These are phyloP conservation scores for Pittosporum tobira DNA, from an alignment of 129 eudicot species.

Conservation along the genomic window DNA sequence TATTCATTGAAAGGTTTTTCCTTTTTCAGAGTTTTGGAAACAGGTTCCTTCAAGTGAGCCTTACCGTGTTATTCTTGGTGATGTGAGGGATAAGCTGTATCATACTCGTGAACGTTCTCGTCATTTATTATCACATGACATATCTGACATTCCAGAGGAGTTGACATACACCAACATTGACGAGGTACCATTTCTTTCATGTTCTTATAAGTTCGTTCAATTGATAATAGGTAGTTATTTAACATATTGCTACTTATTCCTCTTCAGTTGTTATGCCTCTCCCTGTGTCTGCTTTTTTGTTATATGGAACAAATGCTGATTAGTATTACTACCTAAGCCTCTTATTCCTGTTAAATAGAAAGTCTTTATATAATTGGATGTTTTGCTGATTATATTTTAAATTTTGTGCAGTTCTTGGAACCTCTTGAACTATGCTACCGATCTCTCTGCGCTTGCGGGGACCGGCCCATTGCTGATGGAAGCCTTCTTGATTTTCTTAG, in stretches of 20 bases:
- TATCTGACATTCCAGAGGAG: slow-evolving; percentile 89
- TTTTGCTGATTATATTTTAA: slow-evolving; percentile 3
- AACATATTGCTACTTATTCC: too few relatives aligned
- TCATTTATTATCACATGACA: slow-evolving; percentile 64
- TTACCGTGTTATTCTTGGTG: slow-evolving; percentile 93
- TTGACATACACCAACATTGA: slow-evolving; percentile 66
- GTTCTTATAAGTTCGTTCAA: too few relatives aligned
- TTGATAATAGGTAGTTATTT: too few relatives aligned
- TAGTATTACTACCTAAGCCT: too few relatives aligned
- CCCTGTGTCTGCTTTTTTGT: too few relatives aligned
- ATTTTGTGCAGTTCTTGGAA: slow-evolving; percentile 62
- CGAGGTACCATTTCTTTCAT: too few relatives aligned
- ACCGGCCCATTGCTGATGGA: slow-evolving; percentile 89
- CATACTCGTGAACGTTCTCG: slow-evolving; percentile 96
- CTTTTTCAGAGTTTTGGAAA: slow-evolving; percentile 84
- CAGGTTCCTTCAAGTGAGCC: slow-evolving; percentile 88
- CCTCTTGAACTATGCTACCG: slow-evolving; percentile 95
- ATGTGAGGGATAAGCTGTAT: slow-evolving; percentile 85
- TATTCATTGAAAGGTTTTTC: slow-evolving; percentile 1
- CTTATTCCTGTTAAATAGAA: neutral
- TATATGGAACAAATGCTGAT: too few relatives aligned
- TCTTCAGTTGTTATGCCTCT: too few relatives aligned
- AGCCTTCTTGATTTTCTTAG: slow-evolving; percentile 89
- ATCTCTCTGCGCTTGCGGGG: slow-evolving; percentile 91
- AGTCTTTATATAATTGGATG: neutral